Percentiles rank a stretch among this genome's conserved stretches.
Conservation (phyloP, 306 rosid genomes). For the Myrica gale region DNA sequence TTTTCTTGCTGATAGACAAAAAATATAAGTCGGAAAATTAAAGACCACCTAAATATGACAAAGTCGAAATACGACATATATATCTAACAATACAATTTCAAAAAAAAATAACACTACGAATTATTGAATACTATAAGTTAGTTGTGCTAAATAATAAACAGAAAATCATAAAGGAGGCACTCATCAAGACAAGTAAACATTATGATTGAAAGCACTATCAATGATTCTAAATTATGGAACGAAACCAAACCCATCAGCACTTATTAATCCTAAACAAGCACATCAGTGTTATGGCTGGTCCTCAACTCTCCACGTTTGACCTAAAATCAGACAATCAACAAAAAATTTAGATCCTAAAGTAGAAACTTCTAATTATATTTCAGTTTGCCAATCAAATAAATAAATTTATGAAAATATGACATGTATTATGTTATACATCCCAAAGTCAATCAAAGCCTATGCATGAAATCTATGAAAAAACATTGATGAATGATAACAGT, state of each 20-base stretch:
- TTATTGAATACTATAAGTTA: not conserved
- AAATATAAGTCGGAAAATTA: conserved; percentile 6
- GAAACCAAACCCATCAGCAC: not conserved
- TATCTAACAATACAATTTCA: not conserved
- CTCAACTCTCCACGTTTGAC: not conserved
- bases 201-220: not conserved
- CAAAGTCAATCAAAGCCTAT: not conserved
- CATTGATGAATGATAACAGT: not conserved
- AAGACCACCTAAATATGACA: not conserved
- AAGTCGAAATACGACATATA: not conserved
- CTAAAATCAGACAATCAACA: not conserved
- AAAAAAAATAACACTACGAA: not conserved
- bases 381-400: not conserved
- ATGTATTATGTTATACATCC: not conserved
- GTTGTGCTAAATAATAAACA: not conserved
- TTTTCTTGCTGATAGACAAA: conserved; percentile 22
- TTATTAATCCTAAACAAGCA: not conserved
- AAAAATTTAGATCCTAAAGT: not conserved
- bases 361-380: not conserved
- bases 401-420: not conserved
- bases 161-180: not conserved
- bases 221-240: not conserved
- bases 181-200: not conserved
- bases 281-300: not conserved
- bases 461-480: not conserved